Evolutionary conservation across 768 basidiomycete species (phyloP).

Genomic region (Rhizopogon sp.): DNA sequence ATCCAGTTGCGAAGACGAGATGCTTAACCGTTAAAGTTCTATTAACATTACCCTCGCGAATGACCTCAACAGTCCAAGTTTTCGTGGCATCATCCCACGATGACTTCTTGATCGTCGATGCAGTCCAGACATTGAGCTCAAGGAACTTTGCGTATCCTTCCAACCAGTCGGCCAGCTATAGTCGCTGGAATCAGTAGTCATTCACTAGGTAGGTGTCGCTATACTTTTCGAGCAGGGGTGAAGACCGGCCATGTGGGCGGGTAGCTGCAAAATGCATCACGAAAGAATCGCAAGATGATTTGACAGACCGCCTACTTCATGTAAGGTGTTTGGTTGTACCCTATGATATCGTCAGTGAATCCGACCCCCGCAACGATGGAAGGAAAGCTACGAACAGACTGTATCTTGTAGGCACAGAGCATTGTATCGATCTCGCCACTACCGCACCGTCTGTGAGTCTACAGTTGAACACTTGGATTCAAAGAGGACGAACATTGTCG

Average conservation of each 20-base stretch:
- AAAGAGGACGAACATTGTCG: conserved; percentile 28
- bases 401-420: conserved; percentile 14
- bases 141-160: conserved; percentile 55
- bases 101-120: conserved; percentile 37
- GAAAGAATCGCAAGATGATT: too few relatives aligned
- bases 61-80: conserved; percentile 44
- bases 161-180: conserved; percentile 58
- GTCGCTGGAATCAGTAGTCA: neutral
- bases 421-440: conserved; percentile 38
- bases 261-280: conserved; percentile 31
- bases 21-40: conserved; percentile 40
- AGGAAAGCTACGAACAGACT: conserved; percentile 13
- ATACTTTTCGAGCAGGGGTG: conserved; percentile 45
- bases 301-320: neutral
- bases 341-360: too few relatives aligned
- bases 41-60: conserved; percentile 19
- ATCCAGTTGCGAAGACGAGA: conserved; percentile 53
- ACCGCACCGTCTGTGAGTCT: neutral
- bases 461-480: too few relatives aligned
- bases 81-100: conserved; percentile 31
- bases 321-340: too few relatives aligned
- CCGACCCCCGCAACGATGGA: neutral
- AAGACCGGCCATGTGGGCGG: conserved; percentile 53
- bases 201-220: neutral
- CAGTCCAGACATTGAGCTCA: conserved; percentile 63